These are phyloP conservation scores for Globisporangium heterothallicum DNA, from an alignment of 352 stramenopile species.

Conservation along the genomic window DNA sequence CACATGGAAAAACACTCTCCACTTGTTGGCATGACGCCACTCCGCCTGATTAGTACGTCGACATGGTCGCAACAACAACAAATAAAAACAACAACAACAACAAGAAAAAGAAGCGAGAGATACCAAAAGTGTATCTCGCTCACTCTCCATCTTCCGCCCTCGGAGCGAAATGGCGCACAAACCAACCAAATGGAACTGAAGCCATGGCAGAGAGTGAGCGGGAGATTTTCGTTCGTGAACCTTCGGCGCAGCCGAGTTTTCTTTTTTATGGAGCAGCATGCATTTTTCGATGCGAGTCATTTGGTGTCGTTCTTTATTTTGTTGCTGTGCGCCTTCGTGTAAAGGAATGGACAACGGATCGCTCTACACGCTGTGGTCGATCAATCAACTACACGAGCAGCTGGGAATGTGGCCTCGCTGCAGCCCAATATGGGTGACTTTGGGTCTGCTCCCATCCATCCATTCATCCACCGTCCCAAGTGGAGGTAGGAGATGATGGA, in stretches of 20 bases:
- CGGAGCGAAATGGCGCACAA: not conserved
- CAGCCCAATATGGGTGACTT: not conserved
- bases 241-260: not conserved
- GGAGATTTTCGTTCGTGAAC: not conserved
- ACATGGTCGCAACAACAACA: no score
- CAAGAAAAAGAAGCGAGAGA: no score
- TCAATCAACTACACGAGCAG: no score
- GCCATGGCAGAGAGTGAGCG: not conserved
- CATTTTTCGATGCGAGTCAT: conserved; percentile 1
- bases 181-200: not conserved
- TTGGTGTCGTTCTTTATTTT: no score
- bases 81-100: no score
- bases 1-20: no score
- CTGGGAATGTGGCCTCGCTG: not conserved
- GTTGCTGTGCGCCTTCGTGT: no score
- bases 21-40: no score
- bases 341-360: no score
- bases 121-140: no score
- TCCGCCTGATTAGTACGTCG: no score
- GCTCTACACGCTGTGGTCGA: no score
- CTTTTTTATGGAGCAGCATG: not conserved
- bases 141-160: not conserved
- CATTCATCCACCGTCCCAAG: not conserved
- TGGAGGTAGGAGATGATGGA: not conserved
- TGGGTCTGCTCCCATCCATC: conserved; percentile 1